Evolutionary conservation across 306 rosid species (phyloP).

Genomic region (Styphnolobium japonicum): DNA sequence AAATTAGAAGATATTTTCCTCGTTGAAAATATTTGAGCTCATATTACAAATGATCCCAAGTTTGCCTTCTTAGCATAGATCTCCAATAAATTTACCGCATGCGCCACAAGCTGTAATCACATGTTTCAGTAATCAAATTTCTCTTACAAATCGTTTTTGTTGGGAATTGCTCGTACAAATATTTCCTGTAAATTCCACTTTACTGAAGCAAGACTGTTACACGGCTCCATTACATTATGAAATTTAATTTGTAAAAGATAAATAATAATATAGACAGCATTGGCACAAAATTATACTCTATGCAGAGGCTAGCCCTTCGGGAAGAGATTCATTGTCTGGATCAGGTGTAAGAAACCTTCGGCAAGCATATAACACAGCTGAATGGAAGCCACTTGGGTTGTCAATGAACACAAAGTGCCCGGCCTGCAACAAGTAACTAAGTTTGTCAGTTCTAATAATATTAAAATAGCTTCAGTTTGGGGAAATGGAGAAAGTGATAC

Average conservation of each 20-base stretch:
- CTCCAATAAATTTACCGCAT: background rate
- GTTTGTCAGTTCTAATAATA: constrained; percentile 1
- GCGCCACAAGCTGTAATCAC: background rate
- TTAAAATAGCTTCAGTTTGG: background rate
- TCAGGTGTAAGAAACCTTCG: constrained; percentile 67
- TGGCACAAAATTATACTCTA: constrained; percentile 25
- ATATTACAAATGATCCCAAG: background rate
- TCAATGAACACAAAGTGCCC: constrained; percentile 95
- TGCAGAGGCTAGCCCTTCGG: constrained; percentile 67
- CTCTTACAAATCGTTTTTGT: background rate
- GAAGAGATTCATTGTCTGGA: constrained; percentile 54
- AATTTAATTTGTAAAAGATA: background rate
- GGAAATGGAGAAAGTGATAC: constrained; percentile 40
- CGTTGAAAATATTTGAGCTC: background rate
- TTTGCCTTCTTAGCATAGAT: background rate
- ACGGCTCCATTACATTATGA: background rate
- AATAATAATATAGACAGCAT: background rate
- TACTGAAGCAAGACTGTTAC: background rate
- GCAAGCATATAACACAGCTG: constrained; percentile 75
- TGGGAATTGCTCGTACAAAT: background rate
- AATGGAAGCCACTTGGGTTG: constrained; percentile 70
- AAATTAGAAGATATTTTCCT: background rate
- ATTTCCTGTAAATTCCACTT: constrained; percentile 5
- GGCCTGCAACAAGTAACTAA: constrained; percentile 50
- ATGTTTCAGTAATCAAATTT: background rate